A percentile compares a stretch with the other conserved stretches of the same genome.
Conservation (phyloP, 2,329 filamentous ascomycete species). For the Cercospora sp. region DNA sequence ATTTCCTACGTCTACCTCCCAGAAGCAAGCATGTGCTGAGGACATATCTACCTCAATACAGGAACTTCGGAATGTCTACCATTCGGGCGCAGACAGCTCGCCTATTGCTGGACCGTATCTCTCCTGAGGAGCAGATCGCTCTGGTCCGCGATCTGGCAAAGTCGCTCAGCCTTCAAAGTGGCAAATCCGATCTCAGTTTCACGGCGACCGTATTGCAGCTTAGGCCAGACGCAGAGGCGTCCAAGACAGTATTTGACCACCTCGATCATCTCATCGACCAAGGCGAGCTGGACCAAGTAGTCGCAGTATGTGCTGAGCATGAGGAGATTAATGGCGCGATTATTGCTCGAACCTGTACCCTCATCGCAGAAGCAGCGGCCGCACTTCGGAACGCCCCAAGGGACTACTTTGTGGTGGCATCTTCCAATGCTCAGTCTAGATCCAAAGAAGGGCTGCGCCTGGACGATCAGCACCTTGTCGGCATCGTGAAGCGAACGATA, state of each 20-base stretch:
- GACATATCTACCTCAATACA: background rate
- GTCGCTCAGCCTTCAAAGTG: slow-evolving; percentile 20
- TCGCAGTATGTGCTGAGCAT: slow-evolving; percentile 23
- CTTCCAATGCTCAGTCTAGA: background rate
- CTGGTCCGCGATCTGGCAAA: slow-evolving; percentile 27
- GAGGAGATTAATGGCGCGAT: slow-evolving; percentile 19
- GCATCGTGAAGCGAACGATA: background rate
- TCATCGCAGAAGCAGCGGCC: background rate
- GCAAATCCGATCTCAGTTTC: slow-evolving; percentile 24
- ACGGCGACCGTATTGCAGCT: slow-evolving; percentile 25
- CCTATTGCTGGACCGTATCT: slow-evolving; percentile 28
- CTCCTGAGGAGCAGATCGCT: slow-evolving; percentile 21
- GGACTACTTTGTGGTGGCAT: slow-evolving; percentile 11
- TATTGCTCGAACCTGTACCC: slow-evolving; percentile 5
- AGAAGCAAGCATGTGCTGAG: background rate
- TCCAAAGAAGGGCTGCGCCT: background rate
- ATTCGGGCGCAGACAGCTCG: slow-evolving; percentile 24
- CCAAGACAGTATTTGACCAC: slow-evolving; percentile 15
- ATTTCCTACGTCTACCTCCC: background rate
- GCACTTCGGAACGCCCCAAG: background rate
- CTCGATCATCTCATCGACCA: slow-evolving; percentile 19
- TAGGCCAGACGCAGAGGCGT: slow-evolving; percentile 16
- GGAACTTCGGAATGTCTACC: slow-evolving; percentile 22
- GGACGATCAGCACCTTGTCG: slow-evolving; percentile 1
- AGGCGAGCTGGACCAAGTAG: slow-evolving; percentile 23